Base-by-base conservation (phyloP, 768 basidiomycete genomes). In the Grammothele lineata region DNA sequence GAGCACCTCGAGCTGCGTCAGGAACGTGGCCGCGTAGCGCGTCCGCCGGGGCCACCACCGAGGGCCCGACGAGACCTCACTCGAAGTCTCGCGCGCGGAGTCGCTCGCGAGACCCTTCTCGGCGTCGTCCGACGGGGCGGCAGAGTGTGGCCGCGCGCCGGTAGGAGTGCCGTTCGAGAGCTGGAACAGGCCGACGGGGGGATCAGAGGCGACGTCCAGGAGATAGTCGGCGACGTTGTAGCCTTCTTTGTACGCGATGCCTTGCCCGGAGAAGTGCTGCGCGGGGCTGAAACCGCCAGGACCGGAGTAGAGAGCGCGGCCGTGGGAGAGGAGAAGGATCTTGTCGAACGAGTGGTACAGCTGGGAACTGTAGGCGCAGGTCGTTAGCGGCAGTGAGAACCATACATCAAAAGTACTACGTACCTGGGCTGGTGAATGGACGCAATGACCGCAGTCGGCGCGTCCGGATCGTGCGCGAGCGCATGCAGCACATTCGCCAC, bases 171-270 rank as follows among this genome's bases (percentile, higher is more conserved):
- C 43, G 19, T 26, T 19, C 6, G 50, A 46, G 21, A 46, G 22
- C 15, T 63, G 68, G 70, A 80, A 78, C 1, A 80, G 62, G 24
- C 63, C 64, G 6, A 73, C 66, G 12, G 80, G 76, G 1, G 80
- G 74, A 40, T 80, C 79, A 57, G 80, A 85, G 1, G 92, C 92
- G 42, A 97, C 76, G 55, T 96, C 93, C 18, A 97, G 73, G 10
- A 96, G 75, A 58, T 94, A 89, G 62, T 97, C 94, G 0, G 94
- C 92, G 15, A 94, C 78, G 57, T 96, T 96, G 69, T 94, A 93
- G 0, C 90, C 92, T 40, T 81, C 73, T 7, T 78, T 85, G 58
- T 83, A 91, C 9, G 75, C 67, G 53, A 59, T 63, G 46, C 59
- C 62, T 9, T 49, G 59, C 8, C 51, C 43, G 1, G 77, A 71